Evolutionary conservation across 2,329 filamentous ascomycete species (phyloP).

Genomic region (Trichoderma sp.): DNA sequence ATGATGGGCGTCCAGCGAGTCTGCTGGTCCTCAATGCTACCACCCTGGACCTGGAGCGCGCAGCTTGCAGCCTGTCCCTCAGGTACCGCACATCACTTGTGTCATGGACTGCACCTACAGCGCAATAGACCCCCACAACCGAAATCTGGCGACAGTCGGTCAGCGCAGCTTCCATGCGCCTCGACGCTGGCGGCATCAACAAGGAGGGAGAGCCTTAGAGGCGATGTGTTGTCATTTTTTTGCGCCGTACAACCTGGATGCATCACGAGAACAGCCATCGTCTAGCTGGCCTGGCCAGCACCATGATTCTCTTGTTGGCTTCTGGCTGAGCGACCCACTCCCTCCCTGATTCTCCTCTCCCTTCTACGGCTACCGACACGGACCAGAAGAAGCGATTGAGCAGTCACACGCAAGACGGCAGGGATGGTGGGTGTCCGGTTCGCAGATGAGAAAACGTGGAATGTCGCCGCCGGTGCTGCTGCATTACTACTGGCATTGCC

Average conservation of each 20-base stretch:
- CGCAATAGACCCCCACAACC: constrained; percentile 8
- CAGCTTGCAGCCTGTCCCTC: not conserved
- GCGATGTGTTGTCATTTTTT: constrained; percentile 20
- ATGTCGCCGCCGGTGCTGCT: not conserved
- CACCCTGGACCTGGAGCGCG: constrained; percentile 2
- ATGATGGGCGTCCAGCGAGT: constrained; percentile 8
- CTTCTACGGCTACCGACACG: not conserved
- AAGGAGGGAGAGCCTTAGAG: not conserved
- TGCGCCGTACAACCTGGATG: constrained; percentile 15
- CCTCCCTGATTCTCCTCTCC: constrained; percentile 1
- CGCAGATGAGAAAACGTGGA: not conserved
- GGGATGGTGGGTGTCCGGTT: not conserved
- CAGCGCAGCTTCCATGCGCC: constrained; percentile 8
- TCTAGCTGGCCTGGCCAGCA: not conserved
- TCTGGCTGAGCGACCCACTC: not conserved
- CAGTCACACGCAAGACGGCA: not conserved
- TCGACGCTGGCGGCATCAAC: constrained; percentile 2
- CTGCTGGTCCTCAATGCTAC: not conserved
- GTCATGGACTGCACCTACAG: no score
- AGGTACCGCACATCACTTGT: no score
- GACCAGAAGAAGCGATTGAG: not conserved
- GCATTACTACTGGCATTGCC: no score
- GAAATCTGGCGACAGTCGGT: constrained; percentile 22
- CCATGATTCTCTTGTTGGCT: not conserved
- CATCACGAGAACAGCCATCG: constrained; percentile 21